Base-by-base conservation (phyloP, 2,329 filamentous ascomycete genomes). In the Cladobotryum protrusum region DNA sequence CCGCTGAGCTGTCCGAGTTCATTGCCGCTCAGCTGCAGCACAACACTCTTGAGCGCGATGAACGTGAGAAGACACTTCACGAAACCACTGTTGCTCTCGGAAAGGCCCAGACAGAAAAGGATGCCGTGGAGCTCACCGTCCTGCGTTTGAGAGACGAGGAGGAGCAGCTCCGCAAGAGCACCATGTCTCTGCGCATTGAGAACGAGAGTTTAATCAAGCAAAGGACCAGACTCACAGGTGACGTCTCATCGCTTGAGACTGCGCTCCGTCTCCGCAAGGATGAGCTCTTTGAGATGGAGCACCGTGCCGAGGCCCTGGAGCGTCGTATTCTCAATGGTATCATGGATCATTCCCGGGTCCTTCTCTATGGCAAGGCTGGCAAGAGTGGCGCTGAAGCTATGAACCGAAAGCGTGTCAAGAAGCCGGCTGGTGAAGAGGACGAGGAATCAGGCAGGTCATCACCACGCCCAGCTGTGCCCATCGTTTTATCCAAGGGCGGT, bases 241-340 rank as follows among this genome's bases (percentile, higher is more conserved):
- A 99, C 58, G 85, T 99, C 1, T 91, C 90, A 5, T 88, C 89
- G 8, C 79, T 99, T 2, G 89, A 97, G 65, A 97, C 89, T 8
- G 92, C 93, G 1, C 78, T 97, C 29, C 82, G 86, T 15, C 84
- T 97, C 50, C 86, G 93, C 48, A 86, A 89, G 41, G 92, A 97
- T 58, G 93, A 97, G 70, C 81, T 99, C 52, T 83, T 89, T 42
- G 79, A 87, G 20, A 96, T 99, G 87, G 92, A 97, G 65, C 75
- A 79, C 11, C 87, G 92, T 54, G 93, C 92, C 3, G 90, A 96
- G 65, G 81, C 83, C 3, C 76, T 99, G 19, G 93, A 99, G 71
- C 87, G 91, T 47, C 85, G 93, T 20, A 96, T 99, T 58, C 73
- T 99, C 32, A 92, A 97, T 57, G 91, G 92, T 20, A 89, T 97